Conservation (phyloP, 139 green algal genomes). For the Nannochloris sp. region DNA sequence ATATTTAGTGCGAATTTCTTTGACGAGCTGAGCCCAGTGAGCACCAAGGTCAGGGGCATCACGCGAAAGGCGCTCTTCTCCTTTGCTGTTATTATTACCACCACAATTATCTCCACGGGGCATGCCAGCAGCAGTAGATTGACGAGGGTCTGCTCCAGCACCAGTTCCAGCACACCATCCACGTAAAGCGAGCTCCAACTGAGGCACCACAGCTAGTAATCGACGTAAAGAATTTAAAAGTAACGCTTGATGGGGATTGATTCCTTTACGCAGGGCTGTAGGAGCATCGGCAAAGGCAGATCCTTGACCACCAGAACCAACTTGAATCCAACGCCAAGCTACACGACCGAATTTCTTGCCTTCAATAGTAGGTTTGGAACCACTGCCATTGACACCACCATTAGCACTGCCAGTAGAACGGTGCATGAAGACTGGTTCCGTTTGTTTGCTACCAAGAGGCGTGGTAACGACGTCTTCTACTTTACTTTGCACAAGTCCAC, state of each 20-base stretch:
- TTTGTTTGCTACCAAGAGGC: neutral
- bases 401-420: neutral
- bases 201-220: constrained; percentile 38
- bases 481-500: constrained; percentile 39
- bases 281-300: neutral
- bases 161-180: constrained; percentile 27
- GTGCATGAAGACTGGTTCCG: neutral
- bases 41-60: constrained; percentile 41
- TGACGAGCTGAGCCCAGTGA: constrained; percentile 54
- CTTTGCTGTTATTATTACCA: neutral
- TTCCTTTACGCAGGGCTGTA: constrained; percentile 10
- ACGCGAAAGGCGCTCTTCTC: constrained; percentile 1
- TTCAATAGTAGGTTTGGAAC: no score
- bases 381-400: neutral
- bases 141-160: neutral
- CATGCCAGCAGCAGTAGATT: neutral
- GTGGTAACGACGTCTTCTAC: neutral
- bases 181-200: constrained; percentile 35
- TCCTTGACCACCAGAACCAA: neutral
- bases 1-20: constrained; percentile 54
- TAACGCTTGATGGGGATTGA: constrained; percentile 36
- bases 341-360: constrained; percentile 3
- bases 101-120: neutral
- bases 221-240: constrained; percentile 49
- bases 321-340: constrained; percentile 14